Evolutionary conservation across 768 basidiomycete species (phyloP).

Genomic region (Xerocomellus chrysenteron): DNA sequence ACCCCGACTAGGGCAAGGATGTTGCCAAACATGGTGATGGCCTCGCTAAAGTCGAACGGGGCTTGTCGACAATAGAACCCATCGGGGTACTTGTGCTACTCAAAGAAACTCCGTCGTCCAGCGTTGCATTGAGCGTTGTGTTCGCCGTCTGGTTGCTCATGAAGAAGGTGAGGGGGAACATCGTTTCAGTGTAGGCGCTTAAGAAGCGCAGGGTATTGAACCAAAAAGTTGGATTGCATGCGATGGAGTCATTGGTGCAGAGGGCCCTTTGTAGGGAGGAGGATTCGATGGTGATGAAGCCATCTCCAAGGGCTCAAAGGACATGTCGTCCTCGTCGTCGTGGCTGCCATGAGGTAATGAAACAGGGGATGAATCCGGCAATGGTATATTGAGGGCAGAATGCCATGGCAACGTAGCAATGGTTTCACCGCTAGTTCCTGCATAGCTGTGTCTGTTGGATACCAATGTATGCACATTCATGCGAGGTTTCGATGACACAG

Average conservation of each 20-base stretch:
- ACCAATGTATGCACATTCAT: no score
- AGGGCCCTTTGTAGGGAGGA: slow-evolving; percentile 17
- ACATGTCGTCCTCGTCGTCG: no score
- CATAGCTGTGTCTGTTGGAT: no score
- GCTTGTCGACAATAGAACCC: slow-evolving; percentile 21
- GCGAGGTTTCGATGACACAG: no score
- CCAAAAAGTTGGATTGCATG: slow-evolving; percentile 21
- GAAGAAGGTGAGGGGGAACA: slow-evolving; percentile 27
- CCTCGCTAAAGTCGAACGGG: slow-evolving; percentile 4
- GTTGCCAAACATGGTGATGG: background rate
- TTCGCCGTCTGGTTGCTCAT: slow-evolving; percentile 21
- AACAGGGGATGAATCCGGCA: no score
- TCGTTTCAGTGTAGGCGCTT: slow-evolving; percentile 22
- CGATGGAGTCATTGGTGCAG: slow-evolving; percentile 29
- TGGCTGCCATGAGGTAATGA: no score
- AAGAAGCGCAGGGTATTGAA: slow-evolving; percentile 22
- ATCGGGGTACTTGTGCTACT: slow-evolving; percentile 16
- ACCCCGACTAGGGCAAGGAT: slow-evolving; percentile 2
- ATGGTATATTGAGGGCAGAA: no score
- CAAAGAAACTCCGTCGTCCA: slow-evolving; percentile 21
- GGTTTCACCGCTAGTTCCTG: no score
- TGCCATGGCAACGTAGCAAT: no score
- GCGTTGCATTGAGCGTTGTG: slow-evolving; percentile 14
- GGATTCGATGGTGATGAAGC: slow-evolving; percentile 22
- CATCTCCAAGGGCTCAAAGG: no score